Evolutionary conservation across 2,329 filamentous ascomycete species (phyloP), one percentile per base, ranked within the genome.

Genomic region (Pseudocercospora pini-densiflorae): DNA sequence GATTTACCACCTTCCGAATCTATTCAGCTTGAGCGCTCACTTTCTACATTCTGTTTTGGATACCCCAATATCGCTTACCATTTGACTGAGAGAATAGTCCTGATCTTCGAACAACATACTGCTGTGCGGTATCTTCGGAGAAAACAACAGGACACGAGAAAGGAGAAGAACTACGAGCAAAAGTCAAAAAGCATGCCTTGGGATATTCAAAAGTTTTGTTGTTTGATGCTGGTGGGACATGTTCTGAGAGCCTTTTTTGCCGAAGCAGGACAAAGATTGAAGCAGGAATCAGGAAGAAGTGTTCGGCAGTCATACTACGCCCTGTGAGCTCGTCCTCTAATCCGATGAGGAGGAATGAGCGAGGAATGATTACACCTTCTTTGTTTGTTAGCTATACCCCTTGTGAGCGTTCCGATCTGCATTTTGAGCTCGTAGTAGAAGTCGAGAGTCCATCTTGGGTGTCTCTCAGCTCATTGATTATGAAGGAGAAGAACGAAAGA

Each of bases 371-470:
- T 14, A 19, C 6, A 23, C 2, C 21, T 40, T 61, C 31, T 54
- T 49, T 59, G 59, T 40, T 66, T 63, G 55, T 66, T 66, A 51
- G 45, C 43, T 65, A 65, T 66, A 63, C 63, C 55, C 59, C 62
- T 55, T 57, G 19, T 62, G 61, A 63, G 43, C 55, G 61, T 63
- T 63, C 57, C 19, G 33, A 36, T 36, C 33, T 36, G 33, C 33
- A 36, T 36, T 14, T 31, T 36, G 33, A 16, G 33, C 33, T 36
- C 10, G 10, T 3, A 16, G 3, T 5, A 14, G 33, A 36, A 36
- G 4, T 9, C 29, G 8, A 36, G 33, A 12, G 12, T 16, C 10
- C 14, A 16, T 36, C 33, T 12, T 36, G 33, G 10, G 12, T 36
- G 1, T 4, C 5, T 36, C 33, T 36, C 12, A 16, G 33, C 33